These are phyloP conservation scores for Carpinus fangiana DNA, from an alignment of 306 rosid genomes.

Conservation along the genomic window DNA sequence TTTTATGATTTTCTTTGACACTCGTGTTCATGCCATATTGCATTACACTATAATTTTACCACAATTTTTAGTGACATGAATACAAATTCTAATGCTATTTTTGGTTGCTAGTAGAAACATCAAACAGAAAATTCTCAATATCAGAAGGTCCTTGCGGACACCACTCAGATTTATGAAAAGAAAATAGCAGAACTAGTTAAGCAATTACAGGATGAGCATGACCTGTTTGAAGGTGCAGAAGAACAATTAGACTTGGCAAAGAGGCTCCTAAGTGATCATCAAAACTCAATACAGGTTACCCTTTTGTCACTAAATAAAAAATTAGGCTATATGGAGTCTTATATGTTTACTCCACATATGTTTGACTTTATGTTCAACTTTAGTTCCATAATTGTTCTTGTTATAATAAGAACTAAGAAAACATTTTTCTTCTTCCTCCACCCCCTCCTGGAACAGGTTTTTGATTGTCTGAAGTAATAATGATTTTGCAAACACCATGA, in stretches of 20 bases:
- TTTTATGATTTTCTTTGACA: background rate
- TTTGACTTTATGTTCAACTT: background rate
- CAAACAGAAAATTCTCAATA: constrained; percentile 42
- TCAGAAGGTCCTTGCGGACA: constrained; percentile 44
- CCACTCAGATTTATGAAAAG: constrained; percentile 51
- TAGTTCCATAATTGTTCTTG: background rate
- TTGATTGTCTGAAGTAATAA: no score
- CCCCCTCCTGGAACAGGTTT: no score
- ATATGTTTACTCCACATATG: background rate
- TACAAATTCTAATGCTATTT: constrained; percentile 12
- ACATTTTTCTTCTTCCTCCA: no score
- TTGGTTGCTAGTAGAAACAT: constrained; percentile 34
- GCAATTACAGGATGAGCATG: constrained; percentile 45
- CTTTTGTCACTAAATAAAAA: constrained; percentile 4
- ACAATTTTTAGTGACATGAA: background rate
- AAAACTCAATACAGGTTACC: constrained; percentile 46
- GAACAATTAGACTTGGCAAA: constrained; percentile 49
- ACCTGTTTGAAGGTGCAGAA: constrained; percentile 31
- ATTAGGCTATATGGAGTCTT: background rate
- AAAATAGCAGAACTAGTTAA: constrained; percentile 44
- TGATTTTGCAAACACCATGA: no score
- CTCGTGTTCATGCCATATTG: background rate
- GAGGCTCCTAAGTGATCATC: constrained; percentile 34
- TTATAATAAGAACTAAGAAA: background rate
- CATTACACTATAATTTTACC: background rate